A percentile compares a stretch with the other conserved stretches of the same genome.
phyloP scores from a whole-genome alignment of 208 protist species.

The Trypanosoma mega region DNA sequence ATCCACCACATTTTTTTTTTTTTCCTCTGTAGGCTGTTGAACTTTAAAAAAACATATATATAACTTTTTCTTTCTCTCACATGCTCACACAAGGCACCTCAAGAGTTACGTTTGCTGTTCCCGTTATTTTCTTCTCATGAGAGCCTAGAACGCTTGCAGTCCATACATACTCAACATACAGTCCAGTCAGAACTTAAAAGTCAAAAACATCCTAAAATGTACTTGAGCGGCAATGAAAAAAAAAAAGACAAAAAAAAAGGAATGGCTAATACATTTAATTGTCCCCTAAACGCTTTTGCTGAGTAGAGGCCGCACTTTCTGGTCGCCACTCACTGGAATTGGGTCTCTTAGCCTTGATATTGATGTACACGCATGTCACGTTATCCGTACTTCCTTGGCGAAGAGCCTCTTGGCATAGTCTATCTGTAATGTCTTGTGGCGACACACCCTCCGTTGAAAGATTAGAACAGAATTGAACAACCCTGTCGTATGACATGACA shows the following conservation, averaged over 20 bases:
- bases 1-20: too few species aligned
- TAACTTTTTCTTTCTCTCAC: too few species aligned
- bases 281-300: conserved; percentile 16
- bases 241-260: conserved; percentile 26
- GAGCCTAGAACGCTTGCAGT: too few species aligned
- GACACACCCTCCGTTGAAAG: conserved; percentile 44
- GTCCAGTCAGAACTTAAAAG: too few species aligned
- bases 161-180: too few species aligned
- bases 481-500: conserved; percentile 91
- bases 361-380: conserved; percentile 76
- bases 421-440: conserved; percentile 64
- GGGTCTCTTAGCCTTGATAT: conserved; percentile 25
- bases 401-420: conserved; percentile 65
- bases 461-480: conserved; percentile 76
- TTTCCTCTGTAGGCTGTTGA: too few species aligned
- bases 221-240: not conserved
- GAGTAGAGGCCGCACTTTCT: conserved; percentile 25
- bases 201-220: too few species aligned
- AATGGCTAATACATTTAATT: conserved; percentile 16
- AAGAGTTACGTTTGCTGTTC: too few species aligned
- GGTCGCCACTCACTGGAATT: conserved; percentile 16
- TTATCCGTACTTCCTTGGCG: conserved; percentile 75
- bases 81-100: too few species aligned
- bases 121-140: too few species aligned
- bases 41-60: too few species aligned